Conservation (phyloP, 768 basidiomycete genomes). For the Boletus speciosus region DNA sequence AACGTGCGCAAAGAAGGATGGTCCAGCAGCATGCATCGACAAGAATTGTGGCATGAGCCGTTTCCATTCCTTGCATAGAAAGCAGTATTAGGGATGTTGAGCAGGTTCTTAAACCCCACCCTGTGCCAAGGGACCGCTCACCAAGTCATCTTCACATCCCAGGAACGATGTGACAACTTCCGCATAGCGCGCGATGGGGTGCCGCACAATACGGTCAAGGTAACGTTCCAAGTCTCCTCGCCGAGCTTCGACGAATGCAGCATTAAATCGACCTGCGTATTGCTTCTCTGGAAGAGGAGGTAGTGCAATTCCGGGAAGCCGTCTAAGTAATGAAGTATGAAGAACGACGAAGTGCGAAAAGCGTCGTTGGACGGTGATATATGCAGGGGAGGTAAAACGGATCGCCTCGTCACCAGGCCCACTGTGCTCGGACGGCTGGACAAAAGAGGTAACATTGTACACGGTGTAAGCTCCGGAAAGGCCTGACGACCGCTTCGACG, state of each 20-base stretch:
- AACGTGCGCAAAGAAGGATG: constrained; percentile 72
- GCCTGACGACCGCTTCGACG: constrained; percentile 65
- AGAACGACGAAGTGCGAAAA: constrained; percentile 84
- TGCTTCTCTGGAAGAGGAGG: constrained; percentile 86
- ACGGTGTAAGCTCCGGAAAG: constrained; percentile 71
- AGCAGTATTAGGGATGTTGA: background rate
- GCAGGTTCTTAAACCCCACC: background rate
- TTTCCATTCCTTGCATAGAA: constrained; percentile 61
- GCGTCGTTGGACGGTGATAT: constrained; percentile 74
- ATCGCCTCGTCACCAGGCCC: constrained; percentile 17
- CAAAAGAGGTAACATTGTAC: constrained; percentile 66
- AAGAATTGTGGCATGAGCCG: constrained; percentile 58
- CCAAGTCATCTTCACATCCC: constrained; percentile 68
- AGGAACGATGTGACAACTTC: constrained; percentile 81
- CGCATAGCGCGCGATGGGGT: constrained; percentile 74
- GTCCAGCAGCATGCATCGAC: constrained; percentile 61
- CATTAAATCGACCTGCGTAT: constrained; percentile 75
- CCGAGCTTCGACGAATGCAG: constrained; percentile 79
- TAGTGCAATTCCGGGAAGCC: constrained; percentile 72
- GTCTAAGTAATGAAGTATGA: constrained; percentile 65
- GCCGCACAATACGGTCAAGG: constrained; percentile 62
- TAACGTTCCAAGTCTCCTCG: constrained; percentile 81
- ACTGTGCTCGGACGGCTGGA: constrained; percentile 16
- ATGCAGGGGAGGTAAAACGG: constrained; percentile 38
- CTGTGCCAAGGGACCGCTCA: constrained; percentile 37